Percentiles rank a stretch among this genome's conserved stretches.
phyloP scores from a whole-genome alignment of 2,329 filamentous ascomycete genomes.

The Stemphylium vesicarium region DNA sequence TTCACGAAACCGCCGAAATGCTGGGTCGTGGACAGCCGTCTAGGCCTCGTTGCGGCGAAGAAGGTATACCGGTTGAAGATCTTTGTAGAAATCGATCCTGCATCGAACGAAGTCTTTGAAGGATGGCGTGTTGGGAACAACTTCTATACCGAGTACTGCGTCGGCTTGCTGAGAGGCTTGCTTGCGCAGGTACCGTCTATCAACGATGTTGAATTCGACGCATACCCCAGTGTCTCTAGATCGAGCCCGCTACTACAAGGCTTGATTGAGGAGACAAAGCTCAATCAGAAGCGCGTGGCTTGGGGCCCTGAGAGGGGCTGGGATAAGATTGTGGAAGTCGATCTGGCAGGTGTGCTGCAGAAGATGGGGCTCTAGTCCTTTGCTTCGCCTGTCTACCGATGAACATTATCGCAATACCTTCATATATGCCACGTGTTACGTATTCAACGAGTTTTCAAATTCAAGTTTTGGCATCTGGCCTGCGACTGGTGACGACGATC shows the following conservation, averaged over 20 bases:
- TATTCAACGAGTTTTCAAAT: too few species aligned
- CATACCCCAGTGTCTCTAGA: slow-evolving; percentile 69
- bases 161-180: slow-evolving; percentile 63
- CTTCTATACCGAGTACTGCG: slow-evolving; percentile 73
- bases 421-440: too few species aligned
- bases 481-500: too few species aligned
- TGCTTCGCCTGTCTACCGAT: too few species aligned
- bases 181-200: slow-evolving; percentile 64
- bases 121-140: slow-evolving; percentile 70
- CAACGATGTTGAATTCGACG: slow-evolving; percentile 71
- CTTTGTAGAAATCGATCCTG: slow-evolving; percentile 76
- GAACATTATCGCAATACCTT: too few species aligned
- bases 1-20: slow-evolving; percentile 73
- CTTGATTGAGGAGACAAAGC: slow-evolving; percentile 61
- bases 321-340: slow-evolving; percentile 51
- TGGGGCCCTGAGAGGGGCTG: slow-evolving; percentile 74
- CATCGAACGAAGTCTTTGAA: slow-evolving; percentile 66
- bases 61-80: slow-evolving; percentile 67
- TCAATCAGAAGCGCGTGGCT: slow-evolving; percentile 60
- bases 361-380: slow-evolving; percentile 25
- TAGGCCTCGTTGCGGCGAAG: slow-evolving; percentile 68
- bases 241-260: slow-evolving; percentile 68
- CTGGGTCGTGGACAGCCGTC: slow-evolving; percentile 70
- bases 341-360: slow-evolving; percentile 34
- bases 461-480: too few species aligned